Conservation (phyloP, 129 eudicot genomes). For the Saussurea involucrata region DNA sequence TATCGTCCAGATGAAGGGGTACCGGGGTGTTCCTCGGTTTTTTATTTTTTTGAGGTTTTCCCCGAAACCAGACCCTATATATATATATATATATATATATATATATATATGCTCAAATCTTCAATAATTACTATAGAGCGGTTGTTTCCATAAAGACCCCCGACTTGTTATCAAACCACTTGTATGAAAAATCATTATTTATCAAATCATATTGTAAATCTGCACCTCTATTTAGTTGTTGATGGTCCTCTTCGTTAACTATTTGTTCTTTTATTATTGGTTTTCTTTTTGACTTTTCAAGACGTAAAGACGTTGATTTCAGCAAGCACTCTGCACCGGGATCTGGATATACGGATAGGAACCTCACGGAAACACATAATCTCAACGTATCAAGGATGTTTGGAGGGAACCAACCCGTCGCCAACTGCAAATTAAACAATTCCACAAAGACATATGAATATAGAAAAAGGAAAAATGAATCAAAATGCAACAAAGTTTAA, state of each 20-base stretch:
- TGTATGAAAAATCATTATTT: neutral
- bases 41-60: no score
- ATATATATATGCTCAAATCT: no score
- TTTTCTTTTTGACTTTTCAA: conserved; percentile 63
- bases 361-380: conserved; percentile 62
- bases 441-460: neutral
- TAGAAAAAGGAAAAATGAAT: no score
- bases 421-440: conserved; percentile 38
- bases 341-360: conserved; percentile 64
- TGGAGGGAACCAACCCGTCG: conserved; percentile 83
- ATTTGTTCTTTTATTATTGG: conserved; percentile 25
- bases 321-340: conserved; percentile 54
- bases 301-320: conserved; percentile 40
- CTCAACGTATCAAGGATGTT: conserved; percentile 47
- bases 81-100: no score
- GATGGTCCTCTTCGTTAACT: conserved; percentile 33
- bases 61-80: no score
- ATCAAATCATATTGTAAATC: neutral
- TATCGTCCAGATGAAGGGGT: no score
- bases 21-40: no score
- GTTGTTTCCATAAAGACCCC: neutral
- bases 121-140: no score
- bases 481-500: neutral
- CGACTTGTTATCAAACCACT: neutral
- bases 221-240: conserved; percentile 52